phyloP scores from a whole-genome alignment of 192 early-diverging fungal species.

The Backusella tuberculispora region DNA sequence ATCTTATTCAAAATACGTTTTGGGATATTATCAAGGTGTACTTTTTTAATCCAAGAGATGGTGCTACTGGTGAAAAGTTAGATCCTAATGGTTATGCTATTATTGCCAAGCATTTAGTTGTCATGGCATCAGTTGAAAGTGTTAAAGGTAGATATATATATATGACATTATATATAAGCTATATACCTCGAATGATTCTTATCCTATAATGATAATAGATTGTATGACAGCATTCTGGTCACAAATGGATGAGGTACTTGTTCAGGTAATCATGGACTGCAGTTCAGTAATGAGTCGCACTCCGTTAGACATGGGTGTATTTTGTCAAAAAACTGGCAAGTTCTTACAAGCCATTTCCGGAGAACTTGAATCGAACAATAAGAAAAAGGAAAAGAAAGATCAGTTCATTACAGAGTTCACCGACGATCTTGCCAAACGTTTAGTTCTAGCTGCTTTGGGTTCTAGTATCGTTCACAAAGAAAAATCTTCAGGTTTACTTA shows the following conservation, averaged over 20 bases:
- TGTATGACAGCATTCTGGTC: slow-evolving; percentile 22
- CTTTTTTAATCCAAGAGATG: slow-evolving; percentile 30
- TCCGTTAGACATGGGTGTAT: background rate
- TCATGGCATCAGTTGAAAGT: slow-evolving; percentile 19
- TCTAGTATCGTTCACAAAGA: slow-evolving; percentile 23
- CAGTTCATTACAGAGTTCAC: background rate
- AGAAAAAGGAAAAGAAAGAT: background rate
- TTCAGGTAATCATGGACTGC: slow-evolving; percentile 17
- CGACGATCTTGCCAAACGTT: slow-evolving; percentile 6
- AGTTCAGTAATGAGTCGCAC: background rate
- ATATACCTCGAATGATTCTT: background rate
- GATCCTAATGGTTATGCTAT: slow-evolving; percentile 19
- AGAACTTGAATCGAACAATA: background rate
- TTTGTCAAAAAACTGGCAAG: slow-evolving; percentile 16
- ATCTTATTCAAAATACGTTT: slow-evolving; percentile 37
- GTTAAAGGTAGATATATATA: slow-evolving; percentile 9
- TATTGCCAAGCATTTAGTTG: slow-evolving; percentile 17
- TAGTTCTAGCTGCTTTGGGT: background rate
- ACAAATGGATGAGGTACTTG: slow-evolving; percentile 11
- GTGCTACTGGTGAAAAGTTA: slow-evolving; percentile 22
- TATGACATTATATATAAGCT: background rate
- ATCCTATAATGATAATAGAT: background rate
- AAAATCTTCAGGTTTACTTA: background rate
- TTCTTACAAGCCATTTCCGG: background rate
- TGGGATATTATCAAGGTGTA: slow-evolving; percentile 52